A percentile compares a stretch with the other conserved stretches of the same genome.
These are phyloP conservation scores for Ogataea ramenticola DNA, from an alignment of 805 yeast species.

Conservation along the genomic window DNA sequence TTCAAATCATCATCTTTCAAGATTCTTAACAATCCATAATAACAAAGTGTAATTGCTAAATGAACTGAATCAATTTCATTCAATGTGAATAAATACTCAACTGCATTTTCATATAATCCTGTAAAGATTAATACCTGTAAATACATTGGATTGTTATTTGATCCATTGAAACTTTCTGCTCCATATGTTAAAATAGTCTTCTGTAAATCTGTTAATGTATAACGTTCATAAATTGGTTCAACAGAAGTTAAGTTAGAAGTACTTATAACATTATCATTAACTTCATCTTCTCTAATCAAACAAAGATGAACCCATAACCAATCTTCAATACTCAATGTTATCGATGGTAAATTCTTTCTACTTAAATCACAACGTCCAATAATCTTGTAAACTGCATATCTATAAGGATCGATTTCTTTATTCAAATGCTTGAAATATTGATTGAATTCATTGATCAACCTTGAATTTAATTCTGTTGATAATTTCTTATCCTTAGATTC, in stretches of 20 bases:
- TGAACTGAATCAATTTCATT: slow-evolving; percentile 87
- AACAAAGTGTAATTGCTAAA: slow-evolving; percentile 72
- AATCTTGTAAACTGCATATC: slow-evolving; percentile 83
- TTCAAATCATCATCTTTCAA: neutral
- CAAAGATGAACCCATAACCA: slow-evolving; percentile 94
- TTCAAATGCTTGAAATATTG: slow-evolving; percentile 62
- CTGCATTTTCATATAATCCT: slow-evolving; percentile 79
- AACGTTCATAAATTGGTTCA: slow-evolving; percentile 60
- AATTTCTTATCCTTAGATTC: slow-evolving; percentile 46
- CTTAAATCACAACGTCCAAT: slow-evolving; percentile 84
- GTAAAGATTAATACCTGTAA: slow-evolving; percentile 65
- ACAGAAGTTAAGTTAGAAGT: slow-evolving; percentile 12
- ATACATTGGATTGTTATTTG: slow-evolving; percentile 62
- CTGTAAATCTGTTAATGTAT: slow-evolving; percentile 70
- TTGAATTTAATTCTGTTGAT: slow-evolving; percentile 59
- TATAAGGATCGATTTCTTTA: slow-evolving; percentile 78
- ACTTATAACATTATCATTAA: slow-evolving; percentile 15
- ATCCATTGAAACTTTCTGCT: slow-evolving; percentile 56
- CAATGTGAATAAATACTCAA: slow-evolving; percentile 50
- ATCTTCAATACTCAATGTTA: slow-evolving; percentile 78
- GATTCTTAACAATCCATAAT: slow-evolving; percentile 60
- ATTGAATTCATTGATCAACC: slow-evolving; percentile 73
- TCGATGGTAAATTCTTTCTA: slow-evolving; percentile 57
- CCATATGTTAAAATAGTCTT: slow-evolving; percentile 66
- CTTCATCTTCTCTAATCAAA: slow-evolving; percentile 54